phyloP scores from a whole-genome alignment of 352 stramenopile species.

The Globisporangium mamillatum region DNA sequence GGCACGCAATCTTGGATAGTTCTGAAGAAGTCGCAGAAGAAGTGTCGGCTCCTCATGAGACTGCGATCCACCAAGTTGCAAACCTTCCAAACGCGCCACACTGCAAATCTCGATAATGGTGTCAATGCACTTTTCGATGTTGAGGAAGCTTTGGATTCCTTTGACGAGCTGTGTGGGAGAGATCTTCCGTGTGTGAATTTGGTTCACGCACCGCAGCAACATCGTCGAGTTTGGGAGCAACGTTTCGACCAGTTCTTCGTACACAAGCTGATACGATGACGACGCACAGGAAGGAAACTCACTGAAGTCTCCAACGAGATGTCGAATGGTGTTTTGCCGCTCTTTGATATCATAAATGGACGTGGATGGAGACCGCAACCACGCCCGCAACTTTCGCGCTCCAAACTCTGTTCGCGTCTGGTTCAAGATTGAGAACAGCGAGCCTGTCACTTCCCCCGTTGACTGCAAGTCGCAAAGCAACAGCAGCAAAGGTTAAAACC shows the following conservation, averaged over 20 bases:
- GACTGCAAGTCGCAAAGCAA: conserved; percentile 17
- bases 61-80: neutral
- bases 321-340: conserved; percentile 26
- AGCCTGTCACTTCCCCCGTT: conserved; percentile 22
- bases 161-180: conserved; percentile 1
- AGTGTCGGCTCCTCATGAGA: neutral
- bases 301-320: conserved; percentile 10
- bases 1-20: conserved; percentile 22
- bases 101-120: conserved; percentile 4
- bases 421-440: conserved; percentile 36
- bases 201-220: conserved; percentile 2
- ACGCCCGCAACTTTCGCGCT: conserved; percentile 26
- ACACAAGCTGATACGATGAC: conserved; percentile 24
- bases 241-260: conserved; percentile 26
- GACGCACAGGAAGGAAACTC: conserved; percentile 15
- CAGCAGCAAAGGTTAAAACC: neutral
- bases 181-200: conserved; percentile 7
- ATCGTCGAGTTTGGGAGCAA: neutral
- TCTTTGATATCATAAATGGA: conserved; percentile 21
- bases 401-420: conserved; percentile 32
- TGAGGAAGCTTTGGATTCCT: neutral
- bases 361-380: conserved; percentile 27
- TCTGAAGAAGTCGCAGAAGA: conserved; percentile 17
- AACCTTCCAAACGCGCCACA: neutral
- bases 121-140: neutral